Percentiles rank a stretch among this genome's conserved stretches.
These are phyloP conservation scores for Phytophthora lateralis DNA, from an alignment of 352 stramenopile species.

Conservation along the genomic window DNA sequence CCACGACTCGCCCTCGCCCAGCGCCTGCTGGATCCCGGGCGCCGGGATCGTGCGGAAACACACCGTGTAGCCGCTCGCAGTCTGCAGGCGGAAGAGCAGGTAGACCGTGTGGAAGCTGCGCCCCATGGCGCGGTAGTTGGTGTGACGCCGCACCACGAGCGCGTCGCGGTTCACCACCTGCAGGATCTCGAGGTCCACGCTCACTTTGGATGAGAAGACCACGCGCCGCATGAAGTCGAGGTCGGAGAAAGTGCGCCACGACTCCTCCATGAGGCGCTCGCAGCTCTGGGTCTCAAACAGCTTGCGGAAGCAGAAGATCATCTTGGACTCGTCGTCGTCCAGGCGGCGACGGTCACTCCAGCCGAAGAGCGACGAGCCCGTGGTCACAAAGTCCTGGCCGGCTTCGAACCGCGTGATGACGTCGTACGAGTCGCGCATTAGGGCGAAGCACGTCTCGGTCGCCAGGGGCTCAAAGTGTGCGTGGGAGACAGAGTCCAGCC, in stretches of 20 bases:
- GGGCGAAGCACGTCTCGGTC: conserved; percentile 36
- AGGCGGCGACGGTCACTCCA: conserved; percentile 65
- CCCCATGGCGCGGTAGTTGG: conserved; percentile 53
- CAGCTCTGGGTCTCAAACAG: conserved; percentile 37
- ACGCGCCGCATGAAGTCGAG: conserved; percentile 47
- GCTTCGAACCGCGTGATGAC: conserved; percentile 57
- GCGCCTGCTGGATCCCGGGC: conserved; percentile 48
- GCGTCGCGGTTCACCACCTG: conserved; percentile 59
- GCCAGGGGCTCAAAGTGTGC: conserved; percentile 41
- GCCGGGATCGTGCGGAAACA: conserved; percentile 70
- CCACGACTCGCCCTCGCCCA: conserved; percentile 57
- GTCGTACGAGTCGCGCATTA: conserved; percentile 66
- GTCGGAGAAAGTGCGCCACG: conserved; percentile 45
- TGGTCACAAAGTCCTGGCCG: conserved; percentile 48
- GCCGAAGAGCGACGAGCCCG: conserved; percentile 54
- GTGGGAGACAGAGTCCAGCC: conserved; percentile 38
- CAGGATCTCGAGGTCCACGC: conserved; percentile 49
- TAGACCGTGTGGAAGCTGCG: conserved; percentile 74
- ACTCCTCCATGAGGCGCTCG: conserved; percentile 48
- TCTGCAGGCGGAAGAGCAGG: conserved; percentile 68
- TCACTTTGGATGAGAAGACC: conserved; percentile 54
- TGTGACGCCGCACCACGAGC: conserved; percentile 61
- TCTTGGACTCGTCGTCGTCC: conserved; percentile 44
- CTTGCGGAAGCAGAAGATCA: conserved; percentile 75
- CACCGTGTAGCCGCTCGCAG: conserved; percentile 56